A percentile compares a stretch with the other conserved stretches of the same genome.
phyloP scores from a whole-genome alignment of 2,329 filamentous ascomycete species.

The Aspergillus ochraceus region DNA sequence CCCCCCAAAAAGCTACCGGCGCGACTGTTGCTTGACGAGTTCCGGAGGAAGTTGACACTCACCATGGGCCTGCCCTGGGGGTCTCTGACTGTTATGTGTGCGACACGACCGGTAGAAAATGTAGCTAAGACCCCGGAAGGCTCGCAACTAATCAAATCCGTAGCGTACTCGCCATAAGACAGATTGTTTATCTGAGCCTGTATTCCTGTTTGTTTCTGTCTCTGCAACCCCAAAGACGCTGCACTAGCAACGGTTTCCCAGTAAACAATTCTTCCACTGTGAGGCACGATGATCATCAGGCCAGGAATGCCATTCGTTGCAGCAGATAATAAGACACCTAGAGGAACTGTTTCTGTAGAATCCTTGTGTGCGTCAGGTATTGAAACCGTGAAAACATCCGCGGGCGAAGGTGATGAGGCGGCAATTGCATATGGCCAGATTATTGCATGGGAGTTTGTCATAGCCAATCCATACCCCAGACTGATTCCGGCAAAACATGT shows the following conservation, averaged over 20 bases:
- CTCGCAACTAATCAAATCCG: constrained; percentile 78
- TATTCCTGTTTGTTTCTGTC: constrained; percentile 76
- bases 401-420: constrained; percentile 28
- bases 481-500: constrained; percentile 65
- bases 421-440: constrained; percentile 79
- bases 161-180: constrained; percentile 74
- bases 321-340: constrained; percentile 79
- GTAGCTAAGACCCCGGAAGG: constrained; percentile 82
- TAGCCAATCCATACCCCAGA: constrained; percentile 72
- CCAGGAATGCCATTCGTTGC: constrained; percentile 80
- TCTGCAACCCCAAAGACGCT: constrained; percentile 78
- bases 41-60: constrained; percentile 72
- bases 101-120: constrained; percentile 81
- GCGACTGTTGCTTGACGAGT: constrained; percentile 52
- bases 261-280: constrained; percentile 81
- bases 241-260: constrained; percentile 95
- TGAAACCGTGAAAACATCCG: constrained; percentile 74
- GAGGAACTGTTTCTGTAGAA: constrained; percentile 69
- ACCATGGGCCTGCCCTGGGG: constrained; percentile 81
- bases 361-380: constrained; percentile 72
- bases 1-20: constrained; percentile 71
- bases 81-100: constrained; percentile 83
- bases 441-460: constrained; percentile 79
- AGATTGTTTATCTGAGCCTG: constrained; percentile 73
- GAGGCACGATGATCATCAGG: constrained; percentile 80